These are phyloP conservation scores for Colletotrichum musae DNA, from an alignment of 2,329 filamentous ascomycete genomes.

Conservation along the genomic window DNA sequence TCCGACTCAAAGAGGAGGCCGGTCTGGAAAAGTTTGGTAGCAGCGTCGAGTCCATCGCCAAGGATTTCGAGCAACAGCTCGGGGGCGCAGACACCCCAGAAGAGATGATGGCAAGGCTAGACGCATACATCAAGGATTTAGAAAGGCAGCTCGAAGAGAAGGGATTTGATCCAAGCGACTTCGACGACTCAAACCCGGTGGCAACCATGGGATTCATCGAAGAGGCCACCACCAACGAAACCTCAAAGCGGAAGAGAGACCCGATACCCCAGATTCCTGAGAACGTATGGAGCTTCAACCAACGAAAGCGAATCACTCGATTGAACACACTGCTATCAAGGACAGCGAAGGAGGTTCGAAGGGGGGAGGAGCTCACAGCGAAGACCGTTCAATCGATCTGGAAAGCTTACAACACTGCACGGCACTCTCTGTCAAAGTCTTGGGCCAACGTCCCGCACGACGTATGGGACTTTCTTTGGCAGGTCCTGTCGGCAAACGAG, in stretches of 20 bases:
- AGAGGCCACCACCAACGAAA: slow-evolving; percentile 43
- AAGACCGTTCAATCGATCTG: slow-evolving; percentile 60
- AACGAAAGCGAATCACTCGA: slow-evolving; percentile 55
- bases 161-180: slow-evolving; percentile 32
- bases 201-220: slow-evolving; percentile 36
- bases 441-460: slow-evolving; percentile 71
- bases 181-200: slow-evolving; percentile 35
- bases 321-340: slow-evolving; percentile 52
- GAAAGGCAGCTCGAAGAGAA: slow-evolving; percentile 43
- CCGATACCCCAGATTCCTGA: slow-evolving; percentile 54
- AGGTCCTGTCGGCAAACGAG: slow-evolving; percentile 68
- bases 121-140: slow-evolving; percentile 54
- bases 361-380: slow-evolving; percentile 43
- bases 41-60: slow-evolving; percentile 62
- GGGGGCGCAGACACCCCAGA: slow-evolving; percentile 50
- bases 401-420: slow-evolving; percentile 64
- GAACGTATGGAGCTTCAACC: slow-evolving; percentile 54
- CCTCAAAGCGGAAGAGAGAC: slow-evolving; percentile 28
- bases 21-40: slow-evolving; percentile 53
- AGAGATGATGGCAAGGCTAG: slow-evolving; percentile 51
- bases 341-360: slow-evolving; percentile 48
- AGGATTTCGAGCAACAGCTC: slow-evolving; percentile 37
- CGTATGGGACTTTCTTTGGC: slow-evolving; percentile 78
- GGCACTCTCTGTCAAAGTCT: slow-evolving; percentile 58
- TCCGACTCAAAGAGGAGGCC: slow-evolving; percentile 45